Conservation (phyloP, 495 filamentous ascomycete genomes). For the Penicillium salamii region DNA sequence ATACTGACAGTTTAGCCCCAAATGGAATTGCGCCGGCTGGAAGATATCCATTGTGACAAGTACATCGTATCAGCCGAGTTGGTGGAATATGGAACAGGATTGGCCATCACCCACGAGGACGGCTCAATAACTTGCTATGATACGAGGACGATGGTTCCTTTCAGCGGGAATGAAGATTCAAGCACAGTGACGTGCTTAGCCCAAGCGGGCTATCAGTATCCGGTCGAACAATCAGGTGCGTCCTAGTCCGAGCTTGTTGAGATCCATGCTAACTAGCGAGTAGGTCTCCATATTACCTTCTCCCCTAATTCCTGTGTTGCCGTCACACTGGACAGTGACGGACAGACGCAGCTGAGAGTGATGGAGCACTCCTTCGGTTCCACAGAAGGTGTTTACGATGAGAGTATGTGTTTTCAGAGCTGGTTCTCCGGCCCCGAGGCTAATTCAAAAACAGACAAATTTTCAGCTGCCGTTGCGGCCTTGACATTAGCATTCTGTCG, state of each 20-base stretch:
- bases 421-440: neutral
- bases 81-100: slow-evolving; percentile 61
- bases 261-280: neutral
- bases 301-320: slow-evolving; percentile 73
- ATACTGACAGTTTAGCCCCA: slow-evolving; percentile 45
- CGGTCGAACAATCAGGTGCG: slow-evolving; percentile 30
- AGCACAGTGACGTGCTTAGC: slow-evolving; percentile 63
- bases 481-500: slow-evolving; percentile 60
- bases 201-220: slow-evolving; percentile 72
- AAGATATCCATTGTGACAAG: slow-evolving; percentile 62
- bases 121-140: slow-evolving; percentile 77
- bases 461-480: slow-evolving; percentile 54
- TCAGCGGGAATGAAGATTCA: slow-evolving; percentile 59
- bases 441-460: slow-evolving; percentile 36
- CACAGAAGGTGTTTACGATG: slow-evolving; percentile 36
- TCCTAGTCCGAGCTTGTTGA: neutral
- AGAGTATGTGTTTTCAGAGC: slow-evolving; percentile 29
- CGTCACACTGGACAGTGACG: slow-evolving; percentile 62
- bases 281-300: slow-evolving; percentile 64
- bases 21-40: slow-evolving; percentile 60
- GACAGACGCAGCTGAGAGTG: slow-evolving; percentile 58
- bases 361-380: slow-evolving; percentile 54
- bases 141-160: slow-evolving; percentile 61
- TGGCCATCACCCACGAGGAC: slow-evolving; percentile 71
- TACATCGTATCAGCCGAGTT: slow-evolving; percentile 65